phyloP scores from a whole-genome alignment of 2,329 filamentous ascomycete genomes.

The Penicillium hesseltinei region DNA sequence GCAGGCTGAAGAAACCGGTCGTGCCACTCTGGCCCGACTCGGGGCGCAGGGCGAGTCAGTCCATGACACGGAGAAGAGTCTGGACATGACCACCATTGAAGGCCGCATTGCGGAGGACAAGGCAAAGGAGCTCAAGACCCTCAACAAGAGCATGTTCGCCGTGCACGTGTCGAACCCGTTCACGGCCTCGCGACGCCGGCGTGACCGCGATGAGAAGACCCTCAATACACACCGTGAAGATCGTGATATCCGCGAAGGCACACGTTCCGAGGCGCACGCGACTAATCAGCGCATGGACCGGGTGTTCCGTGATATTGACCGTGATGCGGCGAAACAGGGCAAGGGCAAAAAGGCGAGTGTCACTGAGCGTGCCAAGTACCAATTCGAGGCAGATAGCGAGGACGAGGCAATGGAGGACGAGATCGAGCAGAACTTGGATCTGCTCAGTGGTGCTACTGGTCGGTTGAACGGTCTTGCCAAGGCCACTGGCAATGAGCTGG shows the following conservation, averaged over 20 bases:
- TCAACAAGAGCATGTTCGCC: conserved; percentile 90
- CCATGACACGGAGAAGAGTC: conserved; percentile 76
- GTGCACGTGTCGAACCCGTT: conserved; percentile 76
- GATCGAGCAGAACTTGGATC: conserved; percentile 65
- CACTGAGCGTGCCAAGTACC: conserved; percentile 68
- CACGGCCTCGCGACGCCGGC: conserved; percentile 64
- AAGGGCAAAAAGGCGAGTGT: conserved; percentile 54
- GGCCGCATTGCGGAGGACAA: conserved; percentile 75
- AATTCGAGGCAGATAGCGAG: conserved; percentile 73
- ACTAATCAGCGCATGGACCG: conserved; percentile 61
- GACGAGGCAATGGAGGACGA: conserved; percentile 69
- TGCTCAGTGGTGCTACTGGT: conserved; percentile 60
- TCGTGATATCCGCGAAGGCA: conserved; percentile 56
- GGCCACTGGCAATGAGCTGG: conserved; percentile 72
- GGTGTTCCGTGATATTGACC: conserved; percentile 63
- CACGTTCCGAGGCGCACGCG: conserved; percentile 53
- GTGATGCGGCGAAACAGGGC: conserved; percentile 47
- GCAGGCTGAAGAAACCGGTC: conserved; percentile 68
- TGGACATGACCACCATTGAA: conserved; percentile 75
- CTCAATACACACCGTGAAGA: conserved; percentile 63
- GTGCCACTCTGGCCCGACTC: conserved; percentile 69
- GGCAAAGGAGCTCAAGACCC: conserved; percentile 75
- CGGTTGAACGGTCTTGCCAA: conserved; percentile 71
- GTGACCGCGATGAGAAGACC: conserved; percentile 65
- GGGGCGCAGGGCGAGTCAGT: conserved; percentile 77